Percentiles rank a stretch among this genome's conserved stretches.
These are phyloP conservation scores for Lodderomyces orthopsilosis DNA, from an alignment of 1,139 yeast species.

Conservation along the genomic window DNA sequence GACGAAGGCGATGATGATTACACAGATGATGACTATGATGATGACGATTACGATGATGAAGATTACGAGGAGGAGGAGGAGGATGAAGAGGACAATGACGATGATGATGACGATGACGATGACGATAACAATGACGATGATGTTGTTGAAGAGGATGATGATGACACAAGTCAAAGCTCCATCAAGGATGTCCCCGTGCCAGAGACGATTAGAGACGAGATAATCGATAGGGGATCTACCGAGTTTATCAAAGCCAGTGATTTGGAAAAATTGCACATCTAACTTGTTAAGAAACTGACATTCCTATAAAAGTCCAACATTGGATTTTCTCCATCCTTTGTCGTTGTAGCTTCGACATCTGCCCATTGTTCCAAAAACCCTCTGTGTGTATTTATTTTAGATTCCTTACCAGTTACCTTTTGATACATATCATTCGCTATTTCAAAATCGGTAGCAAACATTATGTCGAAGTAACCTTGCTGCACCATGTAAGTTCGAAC, in stretches of 20 bases:
- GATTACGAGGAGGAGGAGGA: slow-evolving; percentile 29
- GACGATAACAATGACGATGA: slow-evolving; percentile 26
- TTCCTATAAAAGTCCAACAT: slow-evolving; percentile 76
- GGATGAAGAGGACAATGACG: slow-evolving; percentile 29
- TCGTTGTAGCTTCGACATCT: slow-evolving; percentile 62
- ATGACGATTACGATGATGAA: slow-evolving; percentile 26
- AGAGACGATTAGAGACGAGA: slow-evolving; percentile 7
- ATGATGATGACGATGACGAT: slow-evolving; percentile 26
- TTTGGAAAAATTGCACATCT: slow-evolving; percentile 9
- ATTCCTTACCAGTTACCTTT: slow-evolving; percentile 61
- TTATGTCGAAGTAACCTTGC: slow-evolving; percentile 82
- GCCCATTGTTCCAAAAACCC: slow-evolving; percentile 74
- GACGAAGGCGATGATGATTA: slow-evolving; percentile 19
- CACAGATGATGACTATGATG: slow-evolving; percentile 18
- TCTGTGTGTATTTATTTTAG: slow-evolving; percentile 55
- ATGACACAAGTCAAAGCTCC: slow-evolving; percentile 5
- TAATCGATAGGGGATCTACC: slow-evolving; percentile 8
- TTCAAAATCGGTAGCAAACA: slow-evolving; percentile 81
- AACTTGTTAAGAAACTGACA: slow-evolving; percentile 61
- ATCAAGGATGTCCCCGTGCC: neutral
- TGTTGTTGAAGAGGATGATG: slow-evolving; percentile 22
- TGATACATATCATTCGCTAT: slow-evolving; percentile 61
- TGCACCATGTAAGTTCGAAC: slow-evolving; percentile 73
- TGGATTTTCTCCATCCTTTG: slow-evolving; percentile 83
- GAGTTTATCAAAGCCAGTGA: slow-evolving; percentile 18